phyloP scores from a whole-genome alignment of 257 asterid genomes.

The Echites panduratus region DNA sequence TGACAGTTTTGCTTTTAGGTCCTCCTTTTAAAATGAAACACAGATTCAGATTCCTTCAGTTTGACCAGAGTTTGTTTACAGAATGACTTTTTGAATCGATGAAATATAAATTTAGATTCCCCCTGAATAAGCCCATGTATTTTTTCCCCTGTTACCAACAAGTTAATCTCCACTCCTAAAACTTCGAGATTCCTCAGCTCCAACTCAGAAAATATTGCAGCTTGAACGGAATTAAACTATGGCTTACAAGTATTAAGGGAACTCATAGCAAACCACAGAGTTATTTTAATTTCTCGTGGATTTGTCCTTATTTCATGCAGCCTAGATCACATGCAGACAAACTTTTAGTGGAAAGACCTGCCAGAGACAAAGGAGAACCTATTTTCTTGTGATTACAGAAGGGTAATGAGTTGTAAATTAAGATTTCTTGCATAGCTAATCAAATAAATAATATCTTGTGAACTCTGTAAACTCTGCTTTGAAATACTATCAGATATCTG shows the following conservation, averaged over 20 bases:
- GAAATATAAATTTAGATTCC: not conserved
- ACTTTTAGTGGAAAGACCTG: constrained; percentile 5
- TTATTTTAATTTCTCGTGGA: constrained; percentile 8
- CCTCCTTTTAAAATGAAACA: not conserved
- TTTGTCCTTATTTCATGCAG: not conserved
- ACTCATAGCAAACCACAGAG: not conserved
- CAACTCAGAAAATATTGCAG: not conserved
- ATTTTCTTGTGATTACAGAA: not conserved
- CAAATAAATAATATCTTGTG: not conserved
- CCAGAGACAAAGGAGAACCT: not conserved
- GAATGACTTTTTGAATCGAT: not conserved
- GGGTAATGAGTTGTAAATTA: not conserved
- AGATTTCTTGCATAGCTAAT: not conserved
- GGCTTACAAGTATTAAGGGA: too few relatives aligned
- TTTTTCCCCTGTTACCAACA: not conserved
- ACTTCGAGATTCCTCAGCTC: not conserved
- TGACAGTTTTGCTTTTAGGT: not conserved
- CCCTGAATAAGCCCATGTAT: too few relatives aligned
- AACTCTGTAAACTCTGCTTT: not conserved
- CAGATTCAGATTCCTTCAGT: not conserved
- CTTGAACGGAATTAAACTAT: too few relatives aligned
- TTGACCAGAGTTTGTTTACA: not conserved
- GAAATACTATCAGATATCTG: not conserved
- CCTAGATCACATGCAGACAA: constrained; percentile 16
- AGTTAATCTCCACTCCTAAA: not conserved